phyloP scores from a whole-genome alignment of 371 early-diverging fungal genomes.

The Mucor circinelloides region DNA sequence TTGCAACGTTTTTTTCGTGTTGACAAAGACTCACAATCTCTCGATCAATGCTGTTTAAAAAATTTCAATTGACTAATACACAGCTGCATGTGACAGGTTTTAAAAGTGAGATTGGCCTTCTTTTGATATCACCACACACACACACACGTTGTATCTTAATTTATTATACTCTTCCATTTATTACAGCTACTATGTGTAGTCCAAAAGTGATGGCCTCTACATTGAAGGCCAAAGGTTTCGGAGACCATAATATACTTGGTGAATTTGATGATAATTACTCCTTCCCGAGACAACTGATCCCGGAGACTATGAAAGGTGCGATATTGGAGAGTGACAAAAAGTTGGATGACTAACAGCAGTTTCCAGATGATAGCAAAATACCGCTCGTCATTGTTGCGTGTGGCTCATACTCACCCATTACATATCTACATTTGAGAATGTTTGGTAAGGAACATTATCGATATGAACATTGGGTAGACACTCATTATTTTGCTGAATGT shows the following conservation, averaged over 20 bases:
- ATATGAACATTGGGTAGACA: background rate
- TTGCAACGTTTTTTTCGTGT: background rate
- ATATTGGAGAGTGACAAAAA: background rate
- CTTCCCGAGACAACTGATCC: slow-evolving; percentile 38
- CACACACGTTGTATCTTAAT: background rate
- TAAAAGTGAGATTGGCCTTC: background rate
- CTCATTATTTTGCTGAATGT: background rate
- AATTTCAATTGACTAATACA: background rate
- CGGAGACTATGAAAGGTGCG: slow-evolving; percentile 37
- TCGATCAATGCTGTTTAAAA: background rate
- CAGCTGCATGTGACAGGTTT: background rate
- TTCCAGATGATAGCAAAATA: slow-evolving; percentile 74
- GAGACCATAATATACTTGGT: slow-evolving; percentile 8
- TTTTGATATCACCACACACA: background rate
- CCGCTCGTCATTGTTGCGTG: slow-evolving; percentile 97
- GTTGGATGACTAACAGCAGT: background rate
- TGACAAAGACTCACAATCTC: background rate
- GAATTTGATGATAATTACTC: slow-evolving; percentile 30
- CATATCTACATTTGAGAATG: slow-evolving; percentile 96
- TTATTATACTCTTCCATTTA: background rate
- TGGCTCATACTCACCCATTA: slow-evolving; percentile 97
- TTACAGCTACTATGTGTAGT: slow-evolving; percentile 25
- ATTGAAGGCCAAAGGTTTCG: slow-evolving; percentile 10
- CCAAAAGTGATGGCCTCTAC: slow-evolving; percentile 31
- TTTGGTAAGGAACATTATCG: slow-evolving; percentile 73